Base-by-base conservation (phyloP, 2,329 filamentous ascomycete species). In the Microdochium trichocladiopsis region DNA sequence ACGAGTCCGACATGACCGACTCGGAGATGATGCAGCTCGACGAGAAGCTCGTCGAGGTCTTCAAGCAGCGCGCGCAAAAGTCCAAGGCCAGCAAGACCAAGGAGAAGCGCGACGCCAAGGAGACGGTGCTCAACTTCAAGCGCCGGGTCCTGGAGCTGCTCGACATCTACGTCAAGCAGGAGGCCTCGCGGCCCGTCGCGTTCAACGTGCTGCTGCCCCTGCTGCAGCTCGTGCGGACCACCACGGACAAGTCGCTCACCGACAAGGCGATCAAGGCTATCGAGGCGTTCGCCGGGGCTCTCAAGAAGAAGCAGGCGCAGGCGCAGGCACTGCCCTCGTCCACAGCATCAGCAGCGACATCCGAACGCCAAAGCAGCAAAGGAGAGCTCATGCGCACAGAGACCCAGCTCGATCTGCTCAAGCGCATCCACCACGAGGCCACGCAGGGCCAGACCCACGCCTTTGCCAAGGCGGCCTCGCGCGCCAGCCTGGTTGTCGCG, bases 1-100 rank as follows among this genome's bases (percentile, higher is more conserved):
- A 79, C 10, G 87, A 87, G 54, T 84, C 81, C 2, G 90, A 96
- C 69, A 96, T 99, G 91, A 87, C 90, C 55, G 93, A 97, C 70
- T 91, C 93, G 18, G 87, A 96, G 65, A 97, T 97, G 94, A 85
- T 96, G 71, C 85, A 85, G 3, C 75, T 97, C 16, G 93, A 97
- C 62, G 80, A 81, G 11, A 87, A 93, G 63, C 82, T 99, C 3
- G 83, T 85, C 50, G 88, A 89, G 57, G 90, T 96, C 56, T 95
- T 97, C 77, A 84, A 85, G 58, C 85, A 92, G 58, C 84, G 86
- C 49, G 82, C 81, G 58, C 86, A 90, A 66, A 74, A 74, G 16
- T 72, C 75, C 2, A 85, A 79, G 66, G 86, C 87, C 64, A 94
- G 92, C 72, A 45, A 45, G 41, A 45, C 41, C 41, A 88, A 92